These are phyloP conservation scores for Phytophthora pisi DNA, from an alignment of 352 stramenopile species.

Conservation along the genomic window DNA sequence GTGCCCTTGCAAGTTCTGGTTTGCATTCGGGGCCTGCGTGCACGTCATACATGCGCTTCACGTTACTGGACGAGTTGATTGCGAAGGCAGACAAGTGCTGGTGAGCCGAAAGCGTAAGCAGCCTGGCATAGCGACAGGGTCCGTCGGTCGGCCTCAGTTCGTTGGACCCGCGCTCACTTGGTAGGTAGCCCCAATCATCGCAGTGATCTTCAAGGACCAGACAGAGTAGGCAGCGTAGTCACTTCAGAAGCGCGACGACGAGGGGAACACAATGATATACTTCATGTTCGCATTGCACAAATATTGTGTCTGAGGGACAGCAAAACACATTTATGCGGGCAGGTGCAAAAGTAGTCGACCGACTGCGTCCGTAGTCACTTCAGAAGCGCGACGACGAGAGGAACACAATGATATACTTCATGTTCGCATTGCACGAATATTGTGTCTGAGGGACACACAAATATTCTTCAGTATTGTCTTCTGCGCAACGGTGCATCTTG, in stretches of 20 bases:
- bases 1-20: not conserved
- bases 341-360: too few species aligned
- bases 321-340: too few species aligned
- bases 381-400: not conserved
- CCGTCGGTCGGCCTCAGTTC: not conserved
- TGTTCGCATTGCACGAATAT: not conserved
- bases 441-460: not conserved
- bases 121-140: not conserved
- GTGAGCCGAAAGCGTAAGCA: not conserved
- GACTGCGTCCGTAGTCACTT: not conserved
- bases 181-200: not conserved
- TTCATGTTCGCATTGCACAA: not conserved
- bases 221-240: not conserved
- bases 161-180: not conserved
- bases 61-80: not conserved
- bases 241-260: not conserved
- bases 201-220: not conserved
- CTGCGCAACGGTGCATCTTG: not conserved
- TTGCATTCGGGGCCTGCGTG: not conserved
- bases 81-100: not conserved
- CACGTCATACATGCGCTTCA: not conserved
- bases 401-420: not conserved
- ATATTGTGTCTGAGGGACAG: not conserved
- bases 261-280: not conserved
- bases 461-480: not conserved